Percentiles rank a stretch among this genome's conserved stretches.
Evolutionary conservation across 768 basidiomycete genomes (phyloP).

Genomic region (Tulasnella sp.): DNA sequence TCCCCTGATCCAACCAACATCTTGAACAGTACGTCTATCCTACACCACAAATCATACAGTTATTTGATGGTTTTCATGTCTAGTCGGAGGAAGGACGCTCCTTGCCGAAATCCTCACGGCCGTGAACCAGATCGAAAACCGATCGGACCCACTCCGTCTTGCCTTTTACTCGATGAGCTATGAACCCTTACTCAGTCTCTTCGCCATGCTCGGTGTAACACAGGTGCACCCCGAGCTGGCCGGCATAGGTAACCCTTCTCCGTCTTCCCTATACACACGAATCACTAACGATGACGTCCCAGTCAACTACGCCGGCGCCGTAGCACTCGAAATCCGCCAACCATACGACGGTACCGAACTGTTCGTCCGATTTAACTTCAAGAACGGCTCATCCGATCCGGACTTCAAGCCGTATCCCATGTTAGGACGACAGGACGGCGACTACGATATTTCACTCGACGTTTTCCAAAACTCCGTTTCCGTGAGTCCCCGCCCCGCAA

Average conservation of each 20-base stretch:
- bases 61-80: neutral
- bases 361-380: conserved; percentile 51
- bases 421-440: conserved; percentile 33
- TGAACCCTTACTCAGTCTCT: conserved; percentile 82
- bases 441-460: conserved; percentile 45
- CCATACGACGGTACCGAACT: conserved; percentile 41
- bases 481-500: neutral
- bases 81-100: conserved; percentile 74
- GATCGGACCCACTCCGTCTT: conserved; percentile 67
- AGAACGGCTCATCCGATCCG: conserved; percentile 44
- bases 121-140: conserved; percentile 66
- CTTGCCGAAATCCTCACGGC: conserved; percentile 57
- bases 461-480: neutral
- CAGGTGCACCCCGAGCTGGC: conserved; percentile 41
- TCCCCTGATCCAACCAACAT: conserved; percentile 43
- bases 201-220: conserved; percentile 61
- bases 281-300: neutral
- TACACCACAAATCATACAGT: neutral
- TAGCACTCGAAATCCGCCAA: conserved; percentile 52
- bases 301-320: conserved; percentile 52
- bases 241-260: conserved; percentile 34
- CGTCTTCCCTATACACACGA: neutral
- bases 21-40: conserved; percentile 56
- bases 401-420: conserved; percentile 48
- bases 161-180: conserved; percentile 70